Conservation (phyloP, 129 eudicot species). For the Logfia minima region DNA sequence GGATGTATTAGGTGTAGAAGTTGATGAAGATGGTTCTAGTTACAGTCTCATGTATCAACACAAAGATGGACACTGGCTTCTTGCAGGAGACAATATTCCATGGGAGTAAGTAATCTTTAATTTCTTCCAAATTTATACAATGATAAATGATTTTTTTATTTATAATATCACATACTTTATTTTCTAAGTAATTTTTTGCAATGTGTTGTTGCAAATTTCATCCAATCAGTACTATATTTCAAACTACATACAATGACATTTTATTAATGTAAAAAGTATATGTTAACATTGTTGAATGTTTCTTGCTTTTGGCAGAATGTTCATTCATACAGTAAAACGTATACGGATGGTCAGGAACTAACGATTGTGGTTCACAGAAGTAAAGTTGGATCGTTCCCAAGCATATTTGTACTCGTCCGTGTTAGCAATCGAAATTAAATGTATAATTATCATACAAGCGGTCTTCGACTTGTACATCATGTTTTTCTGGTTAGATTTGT, state of each 20-base stretch:
- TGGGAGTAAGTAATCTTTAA: slow-evolving; percentile 37
- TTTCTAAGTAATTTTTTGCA: too few species aligned
- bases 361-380: slow-evolving; percentile 3
- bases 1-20: slow-evolving; percentile 22
- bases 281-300: not conserved
- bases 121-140: not conserved
- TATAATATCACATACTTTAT: too few species aligned
- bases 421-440: not conserved
- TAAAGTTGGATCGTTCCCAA: not conserved
- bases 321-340: slow-evolving; percentile 29
- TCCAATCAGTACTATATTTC: too few species aligned
- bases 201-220: too few species aligned
- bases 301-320: slow-evolving; percentile 27
- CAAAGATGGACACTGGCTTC: slow-evolving; percentile 38
- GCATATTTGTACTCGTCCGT: not conserved
- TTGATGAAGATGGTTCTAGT: slow-evolving; percentile 29
- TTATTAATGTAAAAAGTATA: too few species aligned
- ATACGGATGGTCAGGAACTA: slow-evolving; percentile 28
- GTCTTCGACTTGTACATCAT: not conserved
- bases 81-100: slow-evolving; percentile 35
- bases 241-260: too few species aligned
- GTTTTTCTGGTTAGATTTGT: not conserved
- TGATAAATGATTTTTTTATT: not conserved
- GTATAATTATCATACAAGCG: not conserved
- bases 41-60: slow-evolving; percentile 37